These are phyloP conservation scores for Sporodiniella umbellata DNA, from an alignment of 371 early-diverging fungal genomes.

Conservation along the genomic window DNA sequence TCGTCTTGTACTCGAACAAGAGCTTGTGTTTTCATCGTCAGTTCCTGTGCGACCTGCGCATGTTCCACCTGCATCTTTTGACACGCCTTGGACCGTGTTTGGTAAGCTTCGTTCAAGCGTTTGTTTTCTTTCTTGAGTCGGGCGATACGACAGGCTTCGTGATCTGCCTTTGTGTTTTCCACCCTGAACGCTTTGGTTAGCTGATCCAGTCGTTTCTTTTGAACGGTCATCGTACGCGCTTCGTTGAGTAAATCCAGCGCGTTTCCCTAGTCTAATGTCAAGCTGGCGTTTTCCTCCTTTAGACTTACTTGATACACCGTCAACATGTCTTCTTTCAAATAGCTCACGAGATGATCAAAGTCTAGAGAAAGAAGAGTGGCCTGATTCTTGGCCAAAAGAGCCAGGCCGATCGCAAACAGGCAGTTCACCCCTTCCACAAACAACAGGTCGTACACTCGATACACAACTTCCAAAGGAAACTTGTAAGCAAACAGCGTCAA, in stretches of 20 bases:
- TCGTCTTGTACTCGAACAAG: constrained; percentile 51
- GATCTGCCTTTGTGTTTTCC: constrained; percentile 56
- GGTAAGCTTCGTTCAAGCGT: constrained; percentile 54
- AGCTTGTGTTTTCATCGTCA: constrained; percentile 53
- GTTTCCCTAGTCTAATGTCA: constrained; percentile 36
- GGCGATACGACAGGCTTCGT: constrained; percentile 65
- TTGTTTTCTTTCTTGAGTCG: constrained; percentile 67
- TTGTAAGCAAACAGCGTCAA: constrained; percentile 95
- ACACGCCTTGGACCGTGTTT: constrained; percentile 52
- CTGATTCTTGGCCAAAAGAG: constrained; percentile 78
- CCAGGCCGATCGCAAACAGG: constrained; percentile 79
- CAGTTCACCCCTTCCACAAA: constrained; percentile 88
- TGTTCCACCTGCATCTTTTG: constrained; percentile 70
- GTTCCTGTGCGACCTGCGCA: constrained; percentile 53
- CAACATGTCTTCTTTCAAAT: constrained; percentile 79
- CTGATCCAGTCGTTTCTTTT: constrained; percentile 60
- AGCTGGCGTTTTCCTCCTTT: not conserved
- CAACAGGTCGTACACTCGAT: constrained; percentile 87
- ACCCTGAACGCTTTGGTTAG: constrained; percentile 70
- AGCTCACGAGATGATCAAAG: constrained; percentile 81
- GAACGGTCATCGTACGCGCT: constrained; percentile 69
- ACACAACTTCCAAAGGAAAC: constrained; percentile 86
- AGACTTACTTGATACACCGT: constrained; percentile 55
- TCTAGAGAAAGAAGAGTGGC: constrained; percentile 72
- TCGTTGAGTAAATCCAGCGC: constrained; percentile 68